These are phyloP conservation scores for Sporothrix pseudoabietina DNA, from an alignment of 2,329 filamentous ascomycete species.

Conservation along the genomic window DNA sequence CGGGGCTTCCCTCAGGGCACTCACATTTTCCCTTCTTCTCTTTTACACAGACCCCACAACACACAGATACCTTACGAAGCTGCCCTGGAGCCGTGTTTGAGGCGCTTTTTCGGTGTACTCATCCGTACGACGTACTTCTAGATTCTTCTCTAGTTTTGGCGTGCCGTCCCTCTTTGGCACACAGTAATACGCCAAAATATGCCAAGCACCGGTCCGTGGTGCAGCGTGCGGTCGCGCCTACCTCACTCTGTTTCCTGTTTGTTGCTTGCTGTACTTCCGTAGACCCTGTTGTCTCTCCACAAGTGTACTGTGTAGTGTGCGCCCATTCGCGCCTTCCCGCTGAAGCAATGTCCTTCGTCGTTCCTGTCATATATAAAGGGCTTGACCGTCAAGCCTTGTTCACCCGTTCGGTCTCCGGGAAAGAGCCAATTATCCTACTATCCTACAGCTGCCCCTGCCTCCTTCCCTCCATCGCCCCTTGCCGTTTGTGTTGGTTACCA, in stretches of 20 bases:
- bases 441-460: background rate
- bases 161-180: background rate
- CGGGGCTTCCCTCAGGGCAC: background rate
- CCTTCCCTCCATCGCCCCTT: background rate
- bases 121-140: background rate
- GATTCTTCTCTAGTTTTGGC: background rate
- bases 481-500: background rate
- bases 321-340: background rate
- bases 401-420: conserved; percentile 10
- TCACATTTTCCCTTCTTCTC: background rate
- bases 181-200: no score
- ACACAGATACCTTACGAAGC: background rate
- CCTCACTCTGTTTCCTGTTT: background rate
- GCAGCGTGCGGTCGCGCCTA: background rate
- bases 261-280: conserved; percentile 8
- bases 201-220: background rate
- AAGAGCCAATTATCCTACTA: background rate
- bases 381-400: no score
- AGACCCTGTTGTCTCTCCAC: background rate
- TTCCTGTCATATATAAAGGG: conserved; percentile 18
- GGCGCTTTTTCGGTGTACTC: background rate
- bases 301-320: background rate
- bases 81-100: background rate
- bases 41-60: background rate
- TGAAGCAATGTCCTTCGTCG: background rate